phyloP scores from a whole-genome alignment of 139 green algal species.

The Trebouxia sp. region DNA sequence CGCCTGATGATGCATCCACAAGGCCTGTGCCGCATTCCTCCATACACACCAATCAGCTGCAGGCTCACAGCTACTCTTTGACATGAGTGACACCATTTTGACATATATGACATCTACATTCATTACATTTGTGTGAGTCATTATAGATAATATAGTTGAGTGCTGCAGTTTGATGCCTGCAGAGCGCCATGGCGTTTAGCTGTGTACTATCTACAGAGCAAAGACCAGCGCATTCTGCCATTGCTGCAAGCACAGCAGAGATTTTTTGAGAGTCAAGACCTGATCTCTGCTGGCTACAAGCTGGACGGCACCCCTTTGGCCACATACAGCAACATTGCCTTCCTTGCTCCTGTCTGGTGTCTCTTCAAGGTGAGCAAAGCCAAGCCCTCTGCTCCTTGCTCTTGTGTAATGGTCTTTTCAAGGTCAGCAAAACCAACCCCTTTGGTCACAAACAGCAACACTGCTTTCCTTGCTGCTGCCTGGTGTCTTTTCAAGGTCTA shows the following conservation, averaged over 20 bases:
- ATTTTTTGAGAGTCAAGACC: slow-evolving; percentile 27
- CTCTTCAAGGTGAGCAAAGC: slow-evolving; percentile 14
- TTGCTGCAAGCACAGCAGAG: slow-evolving; percentile 6
- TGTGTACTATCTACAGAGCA: slow-evolving; percentile 31
- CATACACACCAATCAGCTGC: too few relatives aligned
- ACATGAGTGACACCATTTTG: too few relatives aligned
- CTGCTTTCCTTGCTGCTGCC: not conserved
- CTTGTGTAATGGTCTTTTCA: not conserved
- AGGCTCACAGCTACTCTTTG: too few relatives aligned
- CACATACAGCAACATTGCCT: slow-evolving; percentile 24
- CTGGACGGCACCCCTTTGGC: slow-evolving; percentile 28
- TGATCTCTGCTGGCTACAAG: slow-evolving; percentile 26
- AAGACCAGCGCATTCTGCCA: slow-evolving; percentile 28
- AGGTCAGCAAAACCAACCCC: not conserved
- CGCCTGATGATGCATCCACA: too few relatives aligned
- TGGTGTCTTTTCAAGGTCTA: not conserved
- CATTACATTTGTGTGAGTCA: too few relatives aligned
- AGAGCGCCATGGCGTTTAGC: slow-evolving; percentile 28
- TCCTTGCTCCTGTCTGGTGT: slow-evolving; percentile 29
- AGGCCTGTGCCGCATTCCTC: too few relatives aligned
- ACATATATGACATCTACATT: too few relatives aligned
- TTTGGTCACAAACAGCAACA: not conserved
- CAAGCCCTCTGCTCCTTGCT: not conserved
- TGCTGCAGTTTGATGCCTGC: not conserved
- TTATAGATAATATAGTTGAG: not conserved